Evolutionary conservation across 2,329 filamentous ascomycete genomes (phyloP).

Genomic region (Verticillium dahliae): DNA sequence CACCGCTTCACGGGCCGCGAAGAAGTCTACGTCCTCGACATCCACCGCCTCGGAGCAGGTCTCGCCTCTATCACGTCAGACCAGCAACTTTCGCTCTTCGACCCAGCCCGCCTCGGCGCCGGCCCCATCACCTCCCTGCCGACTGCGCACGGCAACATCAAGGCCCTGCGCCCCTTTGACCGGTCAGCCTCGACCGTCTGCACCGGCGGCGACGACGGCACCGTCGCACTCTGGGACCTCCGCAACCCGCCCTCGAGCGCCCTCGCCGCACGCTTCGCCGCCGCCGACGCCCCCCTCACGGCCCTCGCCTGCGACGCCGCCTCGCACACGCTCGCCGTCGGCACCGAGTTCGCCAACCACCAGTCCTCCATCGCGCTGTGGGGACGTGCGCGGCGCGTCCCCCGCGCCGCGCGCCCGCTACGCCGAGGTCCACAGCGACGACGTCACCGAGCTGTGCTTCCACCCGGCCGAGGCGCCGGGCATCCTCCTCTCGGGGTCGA

Average conservation of each 20-base stretch:
- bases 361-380: conserved; percentile 56
- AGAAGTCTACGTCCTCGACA: conserved; percentile 52
- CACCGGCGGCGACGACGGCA: conserved; percentile 67
- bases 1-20: conserved; percentile 28
- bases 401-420: conserved; percentile 45
- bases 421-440: conserved; percentile 61
- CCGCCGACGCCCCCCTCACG: conserved; percentile 46
- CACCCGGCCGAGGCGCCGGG: conserved; percentile 50
- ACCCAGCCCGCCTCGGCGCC: conserved; percentile 48
- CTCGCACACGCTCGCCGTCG: conserved; percentile 59
- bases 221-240: conserved; percentile 60
- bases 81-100: conserved; percentile 60
- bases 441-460: conserved; percentile 55
- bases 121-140: conserved; percentile 40
- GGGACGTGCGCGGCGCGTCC: conserved; percentile 49
- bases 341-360: conserved; percentile 64
- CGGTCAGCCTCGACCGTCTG: conserved; percentile 47
- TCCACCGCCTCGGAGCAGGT: conserved; percentile 42
- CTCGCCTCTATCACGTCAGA: conserved; percentile 64
- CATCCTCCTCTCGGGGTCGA: conserved; percentile 68
- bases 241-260: conserved; percentile 34
- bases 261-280: conserved; percentile 36
- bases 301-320: conserved; percentile 56
- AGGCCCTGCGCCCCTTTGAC: conserved; percentile 52
- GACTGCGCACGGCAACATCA: conserved; percentile 56